Base-by-base conservation (phyloP, 1,139 yeast species). In the Taiozyma sp. region DNA sequence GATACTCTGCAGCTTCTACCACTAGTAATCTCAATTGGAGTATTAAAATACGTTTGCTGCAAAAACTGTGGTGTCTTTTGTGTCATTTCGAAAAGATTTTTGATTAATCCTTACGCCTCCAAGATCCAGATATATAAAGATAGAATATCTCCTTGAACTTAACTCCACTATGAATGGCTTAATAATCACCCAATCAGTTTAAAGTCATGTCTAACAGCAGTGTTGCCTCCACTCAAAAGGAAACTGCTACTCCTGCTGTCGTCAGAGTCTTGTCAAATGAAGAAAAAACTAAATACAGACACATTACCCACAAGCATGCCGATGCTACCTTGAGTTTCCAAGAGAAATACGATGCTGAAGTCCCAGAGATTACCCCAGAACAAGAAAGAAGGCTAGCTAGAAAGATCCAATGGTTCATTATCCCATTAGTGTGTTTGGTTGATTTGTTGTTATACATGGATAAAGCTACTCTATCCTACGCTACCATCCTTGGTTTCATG, bases 391-490 rank as follows among this genome's bases (percentile, higher is more conserved):
- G 58, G 48, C 60, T 76, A 27, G 57, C 66, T 22, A 56, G 69
- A 32, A 74, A 74, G 53, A 66, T 74, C 7, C 55, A 66, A 24
- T 62, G 63, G 56, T 65, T 69, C 41, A 65, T 74, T 3, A 64
- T 74, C 16, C 63, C 70, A 1, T 56, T 71, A 28, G 45, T 30
- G 6, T 29, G 46, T 41, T 23, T 44, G 12, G 65, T 73, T 24
- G 70, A 74, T 58, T 56, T 72, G 52, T 54, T 73, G 16, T 62
- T 75, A 55, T 75, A 73, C 57, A 70, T 74, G 67, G 80, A 76
- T 59, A 76, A 76, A 56, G 74, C 77, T 4, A 69, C 79, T 3
- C 57, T 74, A 45, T 70, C 76, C 1, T 76, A 74, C 57, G 70
- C 74, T 32, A 64, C 76, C 1, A 67, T 75, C 30, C 65, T 74